These are phyloP conservation scores for Epithemia pelagica DNA, from an alignment of 108 stramenopile genomes.

Conservation along the genomic window DNA sequence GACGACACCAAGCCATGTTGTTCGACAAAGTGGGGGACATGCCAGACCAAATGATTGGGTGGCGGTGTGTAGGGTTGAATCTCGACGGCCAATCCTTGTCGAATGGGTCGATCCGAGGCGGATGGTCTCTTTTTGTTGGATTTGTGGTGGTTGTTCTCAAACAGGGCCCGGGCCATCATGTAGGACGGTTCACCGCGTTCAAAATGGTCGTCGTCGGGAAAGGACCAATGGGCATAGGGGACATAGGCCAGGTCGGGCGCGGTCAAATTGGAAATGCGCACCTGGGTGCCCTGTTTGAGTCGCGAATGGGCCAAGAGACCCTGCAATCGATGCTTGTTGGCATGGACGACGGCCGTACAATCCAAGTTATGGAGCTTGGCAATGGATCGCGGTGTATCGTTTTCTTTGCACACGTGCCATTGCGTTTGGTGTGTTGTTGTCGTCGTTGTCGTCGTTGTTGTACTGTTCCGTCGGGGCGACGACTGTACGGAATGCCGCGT, in stretches of 20 bases:
- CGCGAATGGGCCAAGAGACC: slow-evolving; percentile 49
- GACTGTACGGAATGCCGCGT: slow-evolving; percentile 5
- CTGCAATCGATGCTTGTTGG: slow-evolving; percentile 58
- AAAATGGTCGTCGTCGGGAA: slow-evolving; percentile 72
- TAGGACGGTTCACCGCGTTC: slow-evolving; percentile 75
- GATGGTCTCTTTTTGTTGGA: slow-evolving; percentile 32
- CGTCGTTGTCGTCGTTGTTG: neutral
- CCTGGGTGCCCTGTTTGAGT: slow-evolving; percentile 59
- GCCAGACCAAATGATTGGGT: neutral
- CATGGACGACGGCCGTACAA: slow-evolving; percentile 49
- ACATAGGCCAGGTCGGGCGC: slow-evolving; percentile 41
- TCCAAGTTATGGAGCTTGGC: slow-evolving; percentile 56
- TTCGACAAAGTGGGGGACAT: neutral
- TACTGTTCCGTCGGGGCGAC: neutral
- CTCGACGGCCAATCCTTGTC: slow-evolving; percentile 49
- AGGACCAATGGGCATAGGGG: slow-evolving; percentile 85
- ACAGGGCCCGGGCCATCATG: slow-evolving; percentile 79
- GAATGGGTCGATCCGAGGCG: slow-evolving; percentile 34
- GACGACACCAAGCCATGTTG: no score
- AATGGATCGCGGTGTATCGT: slow-evolving; percentile 77
- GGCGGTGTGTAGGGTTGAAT: slow-evolving; percentile 27
- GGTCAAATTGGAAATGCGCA: slow-evolving; percentile 70
- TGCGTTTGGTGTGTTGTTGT: slow-evolving; percentile 20
- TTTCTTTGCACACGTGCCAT: slow-evolving; percentile 75
- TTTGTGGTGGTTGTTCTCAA: no score